Percentiles rank a stretch among this genome's conserved stretches.
These are phyloP conservation scores for Ophiostoma sp. DNA, from an alignment of 2,329 filamentous ascomycete species.

Conservation along the genomic window DNA sequence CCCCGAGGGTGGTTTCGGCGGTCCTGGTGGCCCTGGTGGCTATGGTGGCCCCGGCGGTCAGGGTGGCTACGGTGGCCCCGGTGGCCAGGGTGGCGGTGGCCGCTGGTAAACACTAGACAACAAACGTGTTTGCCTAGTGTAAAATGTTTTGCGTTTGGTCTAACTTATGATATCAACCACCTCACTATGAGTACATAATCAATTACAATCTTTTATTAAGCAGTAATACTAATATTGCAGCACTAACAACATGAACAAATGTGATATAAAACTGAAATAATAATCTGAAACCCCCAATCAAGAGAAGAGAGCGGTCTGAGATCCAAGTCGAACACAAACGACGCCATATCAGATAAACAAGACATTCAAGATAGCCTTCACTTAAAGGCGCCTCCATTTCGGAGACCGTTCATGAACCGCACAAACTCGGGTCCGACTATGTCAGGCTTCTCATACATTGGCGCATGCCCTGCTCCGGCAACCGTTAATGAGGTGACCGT, in stretches of 20 bases:
- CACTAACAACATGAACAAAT: too few relatives aligned
- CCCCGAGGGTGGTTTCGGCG: background rate
- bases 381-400: constrained; percentile 6
- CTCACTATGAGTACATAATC: background rate
- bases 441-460: constrained; percentile 25
- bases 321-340: too few relatives aligned
- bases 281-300: too few relatives aligned
- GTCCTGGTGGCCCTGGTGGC: background rate
- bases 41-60: background rate
- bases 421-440: constrained; percentile 24
- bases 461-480: constrained; percentile 25
- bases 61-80: constrained; percentile 8
- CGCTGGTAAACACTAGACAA: constrained; percentile 9
- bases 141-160: background rate
- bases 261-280: too few relatives aligned
- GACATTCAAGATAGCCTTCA: background rate
- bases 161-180: constrained; percentile 6
- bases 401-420: constrained; percentile 22
- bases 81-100: constrained; percentile 8
- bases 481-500: constrained; percentile 19
- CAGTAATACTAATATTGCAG: too few relatives aligned
- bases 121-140: background rate
- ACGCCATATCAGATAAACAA: background rate
- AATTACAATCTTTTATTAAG: too few relatives aligned
- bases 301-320: too few relatives aligned